Evolutionary conservation across 805 yeast species (phyloP).

Genomic region (Sugiyamaella marilandica): DNA sequence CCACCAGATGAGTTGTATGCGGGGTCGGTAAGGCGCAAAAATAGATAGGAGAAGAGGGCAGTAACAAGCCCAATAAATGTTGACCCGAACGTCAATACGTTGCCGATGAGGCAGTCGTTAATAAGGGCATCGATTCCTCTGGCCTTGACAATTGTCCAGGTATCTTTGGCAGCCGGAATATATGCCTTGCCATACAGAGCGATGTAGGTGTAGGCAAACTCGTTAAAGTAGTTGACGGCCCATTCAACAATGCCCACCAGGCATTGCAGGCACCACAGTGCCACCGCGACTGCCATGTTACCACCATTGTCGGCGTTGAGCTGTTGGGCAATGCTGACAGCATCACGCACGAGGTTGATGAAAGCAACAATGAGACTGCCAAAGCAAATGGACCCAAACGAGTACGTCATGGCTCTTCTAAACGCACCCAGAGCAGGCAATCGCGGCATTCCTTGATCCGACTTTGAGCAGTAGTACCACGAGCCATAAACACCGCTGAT

Average conservation of each 20-base stretch:
- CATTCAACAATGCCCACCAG: conserved; percentile 66
- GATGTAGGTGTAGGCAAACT: conserved; percentile 80
- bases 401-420: conserved; percentile 72
- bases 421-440: conserved; percentile 80
- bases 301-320: conserved; percentile 50
- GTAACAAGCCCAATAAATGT: conserved; percentile 66
- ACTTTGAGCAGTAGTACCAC: conserved; percentile 78
- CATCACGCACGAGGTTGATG: conserved; percentile 59
- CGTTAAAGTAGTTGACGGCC: conserved; percentile 80
- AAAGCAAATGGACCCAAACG: conserved; percentile 86
- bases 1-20: conserved; percentile 54
- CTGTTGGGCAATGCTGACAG: conserved; percentile 49
- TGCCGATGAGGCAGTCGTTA: conserved; percentile 75
- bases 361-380: conserved; percentile 72
- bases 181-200: conserved; percentile 84
- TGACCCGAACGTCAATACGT: conserved; percentile 73
- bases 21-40: conserved; percentile 63
- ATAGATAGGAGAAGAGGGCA: conserved; percentile 58
- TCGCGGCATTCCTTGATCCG: conserved; percentile 74
- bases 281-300: conserved; percentile 48
- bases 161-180: conserved; percentile 69
- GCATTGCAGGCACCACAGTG: conserved; percentile 46
- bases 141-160: conserved; percentile 69
- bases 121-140: conserved; percentile 82
- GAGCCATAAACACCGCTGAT: conserved; percentile 83